Conservation (phyloP, 2,329 filamentous ascomycete species). For the Allantophomopsis lycopodina region DNA sequence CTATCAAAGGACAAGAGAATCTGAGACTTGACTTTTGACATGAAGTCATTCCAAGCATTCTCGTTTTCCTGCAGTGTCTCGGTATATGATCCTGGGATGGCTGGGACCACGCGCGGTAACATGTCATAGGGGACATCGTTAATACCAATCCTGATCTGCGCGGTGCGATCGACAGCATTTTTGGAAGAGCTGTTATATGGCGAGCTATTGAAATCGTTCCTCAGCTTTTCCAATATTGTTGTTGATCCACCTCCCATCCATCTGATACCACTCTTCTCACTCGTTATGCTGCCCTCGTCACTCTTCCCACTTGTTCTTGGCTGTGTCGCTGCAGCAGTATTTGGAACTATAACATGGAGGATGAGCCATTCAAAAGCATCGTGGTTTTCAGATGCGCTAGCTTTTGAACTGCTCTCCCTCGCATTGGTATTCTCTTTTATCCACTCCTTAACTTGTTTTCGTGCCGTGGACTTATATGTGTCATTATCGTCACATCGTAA, state of each 20-base stretch:
- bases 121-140: conserved; percentile 54
- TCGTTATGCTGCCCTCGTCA: conserved; percentile 25
- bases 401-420: conserved; percentile 34
- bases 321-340: conserved; percentile 68
- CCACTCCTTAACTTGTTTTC: conserved; percentile 80
- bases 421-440: conserved; percentile 62
- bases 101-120: conserved; percentile 47
- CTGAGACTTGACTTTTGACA: conserved; percentile 73
- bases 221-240: conserved; percentile 79
- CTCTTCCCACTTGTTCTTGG: conserved; percentile 46
- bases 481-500: conserved; percentile 94
- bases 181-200: conserved; percentile 66
- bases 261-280: conserved; percentile 58
- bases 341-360: conserved; percentile 80
- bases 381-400: conserved; percentile 72
- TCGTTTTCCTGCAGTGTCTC: conserved; percentile 70
- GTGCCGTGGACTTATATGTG: conserved; percentile 68
- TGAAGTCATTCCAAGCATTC: conserved; percentile 70
- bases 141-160: conserved; percentile 70
- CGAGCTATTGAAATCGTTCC: conserved; percentile 75
- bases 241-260: conserved; percentile 68
- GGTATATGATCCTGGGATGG: conserved; percentile 46
- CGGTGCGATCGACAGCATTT: conserved; percentile 59
- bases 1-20: conserved; percentile 85
- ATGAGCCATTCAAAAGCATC: conserved; percentile 96